A percentile compares a stretch with the other conserved stretches of the same genome.
Conservation (phyloP, 805 yeast genomes). For the Grigorovia jiainica region DNA sequence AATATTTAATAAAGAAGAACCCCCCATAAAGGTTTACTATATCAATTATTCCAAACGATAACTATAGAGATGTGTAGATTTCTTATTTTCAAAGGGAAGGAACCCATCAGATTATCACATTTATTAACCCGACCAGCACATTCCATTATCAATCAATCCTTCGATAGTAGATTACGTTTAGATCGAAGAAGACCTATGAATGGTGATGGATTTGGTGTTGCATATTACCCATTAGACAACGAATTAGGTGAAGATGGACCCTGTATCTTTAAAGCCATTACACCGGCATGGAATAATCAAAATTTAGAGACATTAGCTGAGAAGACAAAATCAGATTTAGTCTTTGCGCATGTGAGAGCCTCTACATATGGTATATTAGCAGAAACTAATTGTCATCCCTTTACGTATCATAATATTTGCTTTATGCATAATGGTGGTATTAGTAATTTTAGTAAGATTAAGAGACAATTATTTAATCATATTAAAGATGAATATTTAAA, state of each 20-base stretch:
- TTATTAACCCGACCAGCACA: slow-evolving; percentile 91
- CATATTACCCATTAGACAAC: slow-evolving; percentile 65
- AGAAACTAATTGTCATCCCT: slow-evolving; percentile 97
- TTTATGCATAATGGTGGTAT: slow-evolving; percentile 98
- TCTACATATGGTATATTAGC: slow-evolving; percentile 89
- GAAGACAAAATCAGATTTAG: slow-evolving; percentile 73
- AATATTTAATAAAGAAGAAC: too few species aligned
- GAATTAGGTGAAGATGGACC: slow-evolving; percentile 60
- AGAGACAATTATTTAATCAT: slow-evolving; percentile 61
- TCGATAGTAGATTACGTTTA: slow-evolving; percentile 77
- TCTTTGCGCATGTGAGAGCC: slow-evolving; percentile 94
- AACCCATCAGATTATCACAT: slow-evolving; percentile 78
- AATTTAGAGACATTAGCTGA: slow-evolving; percentile 78
- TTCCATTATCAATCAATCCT: slow-evolving; percentile 92
- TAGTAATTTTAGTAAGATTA: slow-evolving; percentile 61
- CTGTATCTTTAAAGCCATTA: slow-evolving; percentile 87
- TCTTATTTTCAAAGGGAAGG: slow-evolving; percentile 83
- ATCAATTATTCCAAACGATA: too few species aligned
- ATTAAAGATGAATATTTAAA: slow-evolving; percentile 73
- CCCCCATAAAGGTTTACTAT: not conserved
- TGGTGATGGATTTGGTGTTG: slow-evolving; percentile 98
- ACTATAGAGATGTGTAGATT: slow-evolving; percentile 72
- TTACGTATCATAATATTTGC: slow-evolving; percentile 75
- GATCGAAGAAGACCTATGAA: slow-evolving; percentile 88
- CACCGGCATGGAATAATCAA: slow-evolving; percentile 97